Base-by-base conservation (phyloP, 441 rosid genomes). In the Brassica hybrid region DNA sequence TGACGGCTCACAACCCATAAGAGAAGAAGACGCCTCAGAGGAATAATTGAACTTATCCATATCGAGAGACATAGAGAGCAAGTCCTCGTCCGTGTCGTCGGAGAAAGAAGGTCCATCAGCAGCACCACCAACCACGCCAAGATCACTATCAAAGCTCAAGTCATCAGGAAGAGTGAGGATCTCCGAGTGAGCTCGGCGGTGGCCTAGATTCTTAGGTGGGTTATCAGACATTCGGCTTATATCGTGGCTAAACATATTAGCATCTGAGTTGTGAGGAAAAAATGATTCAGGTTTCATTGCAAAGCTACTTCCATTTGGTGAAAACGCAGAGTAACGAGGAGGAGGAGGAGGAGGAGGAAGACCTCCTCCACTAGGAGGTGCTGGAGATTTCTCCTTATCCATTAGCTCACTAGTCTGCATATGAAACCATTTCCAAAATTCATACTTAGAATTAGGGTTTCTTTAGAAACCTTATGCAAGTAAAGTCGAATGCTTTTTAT, bases 81-180 rank as follows among this genome's bases (percentile, higher is more conserved):
- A 84, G 68, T 96, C 99, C 71, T 93, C 99, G 73, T 94, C 98
- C 0, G 96, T 91, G 25, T 96, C 99, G 71, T 78, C 81, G 23
- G 81, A 78, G 64, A 78, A 72, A 58, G 97, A 87, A 19, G 98
- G 96, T 54, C 94, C 97, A 78, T 96, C 97, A 3, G 84, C 90
- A 72, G 18, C 57, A 50, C 3, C 70, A 69, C 98, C 96, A 50
- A 96, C 97, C 4, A 90, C 97, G 3, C 99, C 99, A 23, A 96
- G 97, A 85, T 94, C 99, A 78, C 96, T 89, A 72, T 92, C 97
- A 74, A 96, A 96, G 89, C 93, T 90, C 16, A 96, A 88, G 77
- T 96, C 99, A 82, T 96, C 98, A 41, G 99, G 98, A 1, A 96
- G 97, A 63, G 96, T 94, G 41, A 96, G 95, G 72, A 96, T 96